Evolutionary conservation across 2,329 filamentous ascomycete genomes (phyloP), one percentile per base, ranked within the genome.

Genomic region (Arachnomyces sp.): DNA sequence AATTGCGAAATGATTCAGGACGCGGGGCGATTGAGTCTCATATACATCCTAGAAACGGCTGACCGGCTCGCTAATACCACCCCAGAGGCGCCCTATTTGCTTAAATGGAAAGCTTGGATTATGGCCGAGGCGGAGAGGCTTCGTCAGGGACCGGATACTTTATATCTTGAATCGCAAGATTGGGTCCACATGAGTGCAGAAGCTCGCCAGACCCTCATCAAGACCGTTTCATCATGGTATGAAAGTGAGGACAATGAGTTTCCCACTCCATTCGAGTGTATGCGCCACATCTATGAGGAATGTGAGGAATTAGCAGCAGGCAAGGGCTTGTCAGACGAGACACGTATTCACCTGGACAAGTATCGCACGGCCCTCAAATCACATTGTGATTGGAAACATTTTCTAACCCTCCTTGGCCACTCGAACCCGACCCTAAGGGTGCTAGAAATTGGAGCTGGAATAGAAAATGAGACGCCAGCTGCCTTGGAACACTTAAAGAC

Each of bases 391-490:
- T 45, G 46, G n/a, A 44, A 50, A 28, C 40, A 44, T 7, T 40
- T 31, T n/a, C 46, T 46, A 29, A 25, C 3, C 46, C 50, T 15
- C 32, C 29, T 40, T 37, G n/a, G 36, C 36, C 6, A 30, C 34
- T 11, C 21, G 5, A 37, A 50, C 28, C 51, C 50, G 3, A 39
- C 46, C n/a, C 38, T 47, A 2, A 39, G 39, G 1, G 54, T 65
- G 17, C 50, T 65, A 0, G 60, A 66, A 37, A 44, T 65, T 6
- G 62, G 61, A 0, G 60, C 51, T 2, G 59, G 56, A 1, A 59
- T 55, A 8, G 60, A 56, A 2, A 57, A 46, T 0, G 52, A 52
- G 3, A 61, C 60, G 2, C 30, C 33, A 3, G 9, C 14, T 4
- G 28, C 47, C 4, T 21, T 52, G 1, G 16, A 48, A n/a, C 38